These are phyloP conservation scores for Microbotryum intermedium DNA, from an alignment of 1,284 basidiomycete species.

Conservation along the genomic window DNA sequence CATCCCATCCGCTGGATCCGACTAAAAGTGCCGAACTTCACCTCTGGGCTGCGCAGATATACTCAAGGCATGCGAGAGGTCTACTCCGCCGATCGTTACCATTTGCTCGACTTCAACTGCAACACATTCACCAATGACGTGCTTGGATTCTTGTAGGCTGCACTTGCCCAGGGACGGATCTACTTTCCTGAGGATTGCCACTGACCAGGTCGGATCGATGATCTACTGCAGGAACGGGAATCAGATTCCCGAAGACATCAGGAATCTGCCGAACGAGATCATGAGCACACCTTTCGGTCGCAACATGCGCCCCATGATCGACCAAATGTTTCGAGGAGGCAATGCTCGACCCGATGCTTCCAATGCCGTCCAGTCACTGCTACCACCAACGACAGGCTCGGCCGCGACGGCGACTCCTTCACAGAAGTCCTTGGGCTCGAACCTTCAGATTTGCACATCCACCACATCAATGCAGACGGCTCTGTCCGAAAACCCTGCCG, in stretches of 20 bases:
- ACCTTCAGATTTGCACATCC: slow-evolving; percentile 30
- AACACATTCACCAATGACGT: slow-evolving; percentile 38
- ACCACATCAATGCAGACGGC: slow-evolving; percentile 28
- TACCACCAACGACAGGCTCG: background rate
- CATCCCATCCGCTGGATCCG: too few species aligned
- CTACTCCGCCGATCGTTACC: slow-evolving; percentile 38
- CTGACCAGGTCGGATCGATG: too few species aligned
- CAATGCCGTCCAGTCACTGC: slow-evolving; percentile 13
- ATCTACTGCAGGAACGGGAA: too few species aligned
- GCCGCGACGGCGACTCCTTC: background rate
- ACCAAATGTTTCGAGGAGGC: slow-evolving; percentile 29
- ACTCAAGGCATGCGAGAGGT: slow-evolving; percentile 31
- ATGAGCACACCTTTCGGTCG: slow-evolving; percentile 40
- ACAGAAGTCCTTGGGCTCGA: slow-evolving; percentile 8
- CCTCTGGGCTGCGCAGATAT: background rate
- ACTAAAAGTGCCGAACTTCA: background rate
- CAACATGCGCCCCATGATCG: slow-evolving; percentile 39
- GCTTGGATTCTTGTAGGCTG: slow-evolving; percentile 33
- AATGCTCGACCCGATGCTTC: slow-evolving; percentile 3
- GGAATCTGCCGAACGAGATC: slow-evolving; percentile 35
- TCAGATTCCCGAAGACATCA: too few species aligned
- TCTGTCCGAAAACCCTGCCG: slow-evolving; percentile 25
- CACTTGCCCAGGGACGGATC: too few species aligned
- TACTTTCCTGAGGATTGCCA: too few species aligned
- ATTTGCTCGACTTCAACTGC: slow-evolving; percentile 39